phyloP scores from a whole-genome alignment of 139 green algal species.

The Closterium sp. region DNA sequence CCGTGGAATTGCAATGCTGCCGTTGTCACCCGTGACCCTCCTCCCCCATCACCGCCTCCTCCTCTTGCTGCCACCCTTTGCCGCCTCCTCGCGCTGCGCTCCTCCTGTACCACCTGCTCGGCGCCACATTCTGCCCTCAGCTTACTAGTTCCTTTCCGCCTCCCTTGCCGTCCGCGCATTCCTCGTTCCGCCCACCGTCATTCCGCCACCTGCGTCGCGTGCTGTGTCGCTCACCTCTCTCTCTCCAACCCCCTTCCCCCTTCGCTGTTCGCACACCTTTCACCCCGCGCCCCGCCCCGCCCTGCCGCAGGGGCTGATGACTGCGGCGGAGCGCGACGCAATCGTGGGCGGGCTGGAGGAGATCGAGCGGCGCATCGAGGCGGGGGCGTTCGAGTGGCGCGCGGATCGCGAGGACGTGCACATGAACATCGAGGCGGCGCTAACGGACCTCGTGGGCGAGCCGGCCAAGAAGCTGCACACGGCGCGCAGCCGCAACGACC shows the following conservation, averaged over 20 bases:
- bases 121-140: too few relatives aligned
- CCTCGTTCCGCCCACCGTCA: neutral
- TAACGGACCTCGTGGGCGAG: conserved; percentile 50
- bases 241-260: too few relatives aligned
- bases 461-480: conserved; percentile 95
- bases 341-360: conserved; percentile 44
- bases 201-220: neutral
- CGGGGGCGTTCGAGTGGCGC: conserved; percentile 42
- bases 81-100: too few relatives aligned
- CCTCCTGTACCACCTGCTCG: too few relatives aligned
- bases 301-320: conserved; percentile 43
- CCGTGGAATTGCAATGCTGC: too few relatives aligned
- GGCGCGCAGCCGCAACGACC: conserved; percentile 91
- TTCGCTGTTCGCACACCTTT: too few relatives aligned
- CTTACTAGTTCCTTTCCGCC: neutral
- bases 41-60: too few relatives aligned
- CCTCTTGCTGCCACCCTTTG: too few relatives aligned
- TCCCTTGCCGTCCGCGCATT: neutral
- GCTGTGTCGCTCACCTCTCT: neutral
- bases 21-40: too few relatives aligned
- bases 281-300: too few relatives aligned
- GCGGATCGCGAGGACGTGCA: conserved; percentile 53
- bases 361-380: conserved; percentile 47
- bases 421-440: conserved; percentile 55
- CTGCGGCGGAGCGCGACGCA: conserved; percentile 39